Evolutionary conservation across 2,329 filamentous ascomycete genomes (phyloP), one percentile per base, ranked within the genome.

Genomic region (Exophiala sp.): DNA sequence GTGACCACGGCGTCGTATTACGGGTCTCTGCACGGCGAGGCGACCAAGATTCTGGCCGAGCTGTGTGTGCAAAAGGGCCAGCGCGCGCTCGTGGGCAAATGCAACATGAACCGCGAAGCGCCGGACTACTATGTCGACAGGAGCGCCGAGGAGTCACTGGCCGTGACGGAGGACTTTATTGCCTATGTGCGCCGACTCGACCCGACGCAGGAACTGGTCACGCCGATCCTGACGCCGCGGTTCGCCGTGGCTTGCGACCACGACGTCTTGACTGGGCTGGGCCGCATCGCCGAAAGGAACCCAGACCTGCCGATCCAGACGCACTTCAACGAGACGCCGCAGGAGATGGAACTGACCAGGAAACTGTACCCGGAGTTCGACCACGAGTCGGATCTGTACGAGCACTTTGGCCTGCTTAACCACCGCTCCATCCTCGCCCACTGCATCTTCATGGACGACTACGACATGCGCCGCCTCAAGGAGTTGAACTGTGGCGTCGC

Each of bases 1-100:
- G 71, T 80, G 58, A 83, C 80, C 2, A 82, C 79, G 1, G 80
- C 79, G 0, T 74, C 75, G 2, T 82, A 83, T 65, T 82, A 82
- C 58, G 73, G 72, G 23, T 79, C 76, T 2, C 66, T 73, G 19
- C 80, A 83, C 59, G 71, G 69, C 11, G 72, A 73, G 35, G 79
- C 79, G 0, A 82, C 80, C 1, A 71, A 72, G 34, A 73, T 79
- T 19, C 70, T 83, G 5, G 79, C 78, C 2, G 73, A 81, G 21
- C 66, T 71, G 1, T 82, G 79, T 52, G 59, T 74, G 1, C 59
- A 64, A 2, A 70, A 71, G 56, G 78, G 79, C 6, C 80, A 83
- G 65, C 68, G 80, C 9, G 79, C 79, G 0, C 70, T 82, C n/a
- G 72, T 83, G 0, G 80, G 80, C 1, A 82, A 82, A 61, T 80